A percentile compares a stretch with the other conserved stretches of the same genome.
Conservation (phyloP, 331 rosid genomes). For the Erythrophleum ivorense region DNA sequence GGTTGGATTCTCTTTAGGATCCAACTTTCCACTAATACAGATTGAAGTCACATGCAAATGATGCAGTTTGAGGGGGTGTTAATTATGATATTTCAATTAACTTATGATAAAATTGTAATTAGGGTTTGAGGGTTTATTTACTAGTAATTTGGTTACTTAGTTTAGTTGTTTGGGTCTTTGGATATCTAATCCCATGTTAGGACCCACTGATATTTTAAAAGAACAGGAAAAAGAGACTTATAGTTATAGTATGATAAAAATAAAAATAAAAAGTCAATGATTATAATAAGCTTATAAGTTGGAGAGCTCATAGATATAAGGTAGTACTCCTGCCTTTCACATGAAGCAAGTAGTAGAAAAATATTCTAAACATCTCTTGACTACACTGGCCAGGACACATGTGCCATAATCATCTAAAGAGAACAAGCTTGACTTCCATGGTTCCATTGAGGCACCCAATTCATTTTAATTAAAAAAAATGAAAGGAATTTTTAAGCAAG, state of each 20-base stretch:
- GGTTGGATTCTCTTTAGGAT: too few species aligned
- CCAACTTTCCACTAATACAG: too few species aligned
- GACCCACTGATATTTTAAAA: neutral
- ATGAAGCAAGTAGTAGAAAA: neutral
- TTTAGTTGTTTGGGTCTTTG: neutral
- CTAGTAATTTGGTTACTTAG: neutral
- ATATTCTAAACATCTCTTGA: slow-evolving; percentile 14
- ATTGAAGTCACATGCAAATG: too few species aligned
- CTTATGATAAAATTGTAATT: too few species aligned
- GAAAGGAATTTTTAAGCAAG: neutral
- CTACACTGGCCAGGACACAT: slow-evolving; percentile 2
- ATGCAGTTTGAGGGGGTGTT: too few species aligned
- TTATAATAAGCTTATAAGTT: neutral
- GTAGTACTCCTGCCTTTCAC: slow-evolving; percentile 28
- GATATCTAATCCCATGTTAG: neutral
- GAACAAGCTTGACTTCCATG: slow-evolving; percentile 24
- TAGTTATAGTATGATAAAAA: neutral
- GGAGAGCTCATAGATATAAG: slow-evolving; percentile 12
- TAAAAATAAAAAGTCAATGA: neutral
- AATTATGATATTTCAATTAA: too few species aligned
- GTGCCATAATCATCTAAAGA: slow-evolving; percentile 30
- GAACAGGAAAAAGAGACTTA: neutral
- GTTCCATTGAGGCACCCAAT: slow-evolving; percentile 28
- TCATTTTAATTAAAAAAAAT: neutral
- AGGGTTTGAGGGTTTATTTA: too few species aligned